Conservation (phyloP, 2,329 filamentous ascomycete genomes). For the Calonectria hongkongensis region DNA sequence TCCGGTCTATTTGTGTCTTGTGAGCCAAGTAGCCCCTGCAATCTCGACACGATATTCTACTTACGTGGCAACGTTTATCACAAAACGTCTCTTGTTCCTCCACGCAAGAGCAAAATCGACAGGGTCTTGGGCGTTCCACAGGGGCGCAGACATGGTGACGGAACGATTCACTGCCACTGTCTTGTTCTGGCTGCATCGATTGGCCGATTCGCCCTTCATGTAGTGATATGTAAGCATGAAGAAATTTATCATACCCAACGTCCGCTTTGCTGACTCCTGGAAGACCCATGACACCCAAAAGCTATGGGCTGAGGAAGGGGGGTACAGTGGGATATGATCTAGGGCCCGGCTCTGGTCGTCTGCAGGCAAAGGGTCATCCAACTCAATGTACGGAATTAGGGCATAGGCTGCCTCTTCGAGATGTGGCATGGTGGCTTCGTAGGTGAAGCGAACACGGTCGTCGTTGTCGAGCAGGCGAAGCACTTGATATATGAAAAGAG, state of each 20-base stretch:
- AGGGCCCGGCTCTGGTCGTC: constrained; percentile 7
- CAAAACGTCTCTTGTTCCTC: constrained; percentile 29
- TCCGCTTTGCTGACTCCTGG: constrained; percentile 29
- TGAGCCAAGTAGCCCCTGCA: neutral
- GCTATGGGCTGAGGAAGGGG: neutral
- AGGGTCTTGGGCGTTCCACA: constrained; percentile 26
- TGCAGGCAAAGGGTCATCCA: constrained; percentile 18
- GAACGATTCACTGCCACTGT: constrained; percentile 18
- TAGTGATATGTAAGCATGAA: constrained; percentile 12
- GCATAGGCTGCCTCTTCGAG: constrained; percentile 28
- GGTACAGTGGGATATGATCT: constrained; percentile 16
- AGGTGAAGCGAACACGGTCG: constrained; percentile 20
- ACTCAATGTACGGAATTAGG: constrained; percentile 17
- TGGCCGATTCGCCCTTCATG: constrained; percentile 17
- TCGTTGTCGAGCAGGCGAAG: constrained; percentile 28
- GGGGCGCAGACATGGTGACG: constrained; percentile 26
- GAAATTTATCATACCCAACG: constrained; percentile 22
- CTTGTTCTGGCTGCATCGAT: constrained; percentile 17
- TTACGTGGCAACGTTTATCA: constrained; percentile 18
- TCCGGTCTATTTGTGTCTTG: constrained; percentile 10
- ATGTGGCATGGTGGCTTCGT: constrained; percentile 31
- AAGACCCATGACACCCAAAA: constrained; percentile 33
- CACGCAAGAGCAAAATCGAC: constrained; percentile 27
- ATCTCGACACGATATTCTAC: constrained; percentile 12
- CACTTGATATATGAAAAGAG: constrained; percentile 32